A percentile compares a stretch with the other conserved stretches of the same genome.
phyloP scores from a whole-genome alignment of 2,329 filamentous ascomycete species.

The Microsporum audouinii region DNA sequence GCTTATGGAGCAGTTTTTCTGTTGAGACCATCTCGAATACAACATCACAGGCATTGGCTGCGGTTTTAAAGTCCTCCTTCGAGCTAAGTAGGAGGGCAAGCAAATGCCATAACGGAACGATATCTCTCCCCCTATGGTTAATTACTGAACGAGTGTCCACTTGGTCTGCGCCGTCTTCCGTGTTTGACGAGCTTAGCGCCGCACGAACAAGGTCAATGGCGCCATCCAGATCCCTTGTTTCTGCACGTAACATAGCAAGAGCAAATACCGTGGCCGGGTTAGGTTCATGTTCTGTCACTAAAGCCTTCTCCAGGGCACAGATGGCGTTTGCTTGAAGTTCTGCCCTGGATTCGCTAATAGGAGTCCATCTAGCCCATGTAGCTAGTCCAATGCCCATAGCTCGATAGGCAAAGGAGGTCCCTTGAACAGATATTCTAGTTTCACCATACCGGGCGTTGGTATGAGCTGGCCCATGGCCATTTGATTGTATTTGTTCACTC shows the following conservation, averaged over 20 bases:
- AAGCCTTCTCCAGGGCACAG: slow-evolving; percentile 59
- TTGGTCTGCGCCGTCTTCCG: slow-evolving; percentile 23
- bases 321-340: slow-evolving; percentile 69
- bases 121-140: slow-evolving; percentile 33
- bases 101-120: slow-evolving; percentile 85
- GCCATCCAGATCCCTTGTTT: slow-evolving; percentile 66
- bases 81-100: slow-evolving; percentile 76
- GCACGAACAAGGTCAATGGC: slow-evolving; percentile 75
- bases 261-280: slow-evolving; percentile 71
- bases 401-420: slow-evolving; percentile 64
- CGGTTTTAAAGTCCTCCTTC: slow-evolving; percentile 70
- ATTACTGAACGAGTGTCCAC: slow-evolving; percentile 24
- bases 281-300: slow-evolving; percentile 53
- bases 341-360: slow-evolving; percentile 57
- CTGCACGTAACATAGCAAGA: slow-evolving; percentile 72
- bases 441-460: neutral
- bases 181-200: slow-evolving; percentile 47
- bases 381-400: slow-evolving; percentile 77
- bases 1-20: slow-evolving; percentile 53
- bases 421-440: slow-evolving; percentile 33
- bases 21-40: slow-evolving; percentile 83
- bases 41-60: slow-evolving; percentile 72
- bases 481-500: slow-evolving; percentile 9
- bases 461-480: slow-evolving; percentile 4
- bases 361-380: slow-evolving; percentile 75